These are phyloP conservation scores for Zoysia matrella DNA, from an alignment of 202 grass and related monocot species.

Conservation along the genomic window DNA sequence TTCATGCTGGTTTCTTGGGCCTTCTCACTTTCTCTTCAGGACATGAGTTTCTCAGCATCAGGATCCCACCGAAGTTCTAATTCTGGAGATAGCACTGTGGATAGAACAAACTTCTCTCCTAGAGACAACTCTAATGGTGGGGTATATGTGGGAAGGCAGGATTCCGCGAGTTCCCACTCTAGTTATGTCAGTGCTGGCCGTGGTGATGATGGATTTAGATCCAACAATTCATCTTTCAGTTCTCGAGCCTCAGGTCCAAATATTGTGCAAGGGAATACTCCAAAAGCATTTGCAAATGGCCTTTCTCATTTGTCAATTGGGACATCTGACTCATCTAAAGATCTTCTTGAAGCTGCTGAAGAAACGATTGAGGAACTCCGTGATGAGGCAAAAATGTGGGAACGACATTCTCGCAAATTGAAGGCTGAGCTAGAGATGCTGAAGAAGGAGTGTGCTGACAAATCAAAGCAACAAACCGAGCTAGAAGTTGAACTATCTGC, in stretches of 20 bases:
- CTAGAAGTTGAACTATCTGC: slow-evolving; percentile 79
- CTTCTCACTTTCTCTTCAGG: slow-evolving; percentile 46
- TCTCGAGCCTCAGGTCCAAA: slow-evolving; percentile 68
- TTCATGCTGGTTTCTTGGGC: not conserved
- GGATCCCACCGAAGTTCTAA: slow-evolving; percentile 92
- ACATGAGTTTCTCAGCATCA: slow-evolving; percentile 87
- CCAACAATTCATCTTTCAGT: slow-evolving; percentile 82
- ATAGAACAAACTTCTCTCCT: slow-evolving; percentile 77
- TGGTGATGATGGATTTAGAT: slow-evolving; percentile 60
- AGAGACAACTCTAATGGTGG: slow-evolving; percentile 67
- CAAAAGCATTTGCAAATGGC: slow-evolving; percentile 64
- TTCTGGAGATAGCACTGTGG: slow-evolving; percentile 83
- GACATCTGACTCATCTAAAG: slow-evolving; percentile 79
- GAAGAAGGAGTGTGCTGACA: slow-evolving; percentile 92
- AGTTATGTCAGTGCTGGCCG: slow-evolving; percentile 58
- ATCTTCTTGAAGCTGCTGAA: slow-evolving; percentile 93
- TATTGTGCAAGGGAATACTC: slow-evolving; percentile 54
- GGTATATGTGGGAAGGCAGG: slow-evolving; percentile 61
- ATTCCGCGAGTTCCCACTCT: slow-evolving; percentile 69
- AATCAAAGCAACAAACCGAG: slow-evolving; percentile 78
- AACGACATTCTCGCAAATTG: slow-evolving; percentile 92
- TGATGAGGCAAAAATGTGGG: slow-evolving; percentile 99
- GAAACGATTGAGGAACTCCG: slow-evolving; percentile 96
- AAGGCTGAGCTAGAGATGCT: slow-evolving; percentile 92
- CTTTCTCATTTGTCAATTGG: slow-evolving; percentile 59